Percentiles rank a stretch among this genome's conserved stretches.
These are phyloP conservation scores for Kazachstania viticola DNA, from an alignment of 805 yeast genomes.

Conservation along the genomic window DNA sequence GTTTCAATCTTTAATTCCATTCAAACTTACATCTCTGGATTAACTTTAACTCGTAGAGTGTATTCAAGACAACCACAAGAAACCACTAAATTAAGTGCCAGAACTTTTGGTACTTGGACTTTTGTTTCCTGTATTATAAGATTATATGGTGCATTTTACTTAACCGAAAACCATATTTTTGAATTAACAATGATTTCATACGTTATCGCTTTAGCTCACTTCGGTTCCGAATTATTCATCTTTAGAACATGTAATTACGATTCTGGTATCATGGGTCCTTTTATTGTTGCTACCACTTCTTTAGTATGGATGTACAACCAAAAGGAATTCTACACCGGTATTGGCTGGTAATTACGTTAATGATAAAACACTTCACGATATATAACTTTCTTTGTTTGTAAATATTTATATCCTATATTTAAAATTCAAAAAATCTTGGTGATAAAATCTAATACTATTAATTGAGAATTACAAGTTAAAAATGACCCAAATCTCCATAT, in stretches of 20 bases:
- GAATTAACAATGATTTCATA: slow-evolving; percentile 73
- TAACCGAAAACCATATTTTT: slow-evolving; percentile 58
- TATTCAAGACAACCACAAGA: slow-evolving; percentile 54
- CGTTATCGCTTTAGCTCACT: slow-evolving; percentile 74
- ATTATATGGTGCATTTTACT: slow-evolving; percentile 73
- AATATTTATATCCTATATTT: too few relatives aligned
- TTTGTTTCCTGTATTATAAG: slow-evolving; percentile 74
- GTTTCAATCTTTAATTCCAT: slow-evolving; percentile 87
- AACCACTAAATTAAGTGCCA: slow-evolving; percentile 65
- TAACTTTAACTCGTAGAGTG: slow-evolving; percentile 65
- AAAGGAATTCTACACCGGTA: slow-evolving; percentile 47
- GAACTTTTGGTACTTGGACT: slow-evolving; percentile 99
- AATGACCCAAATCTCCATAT: too few relatives aligned
- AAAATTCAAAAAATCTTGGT: too few relatives aligned
- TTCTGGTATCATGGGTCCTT: slow-evolving; percentile 82
- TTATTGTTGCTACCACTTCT: slow-evolving; percentile 65
- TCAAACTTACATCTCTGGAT: slow-evolving; percentile 73
- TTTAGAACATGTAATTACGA: slow-evolving; percentile 75
- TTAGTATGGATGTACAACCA: slow-evolving; percentile 72
- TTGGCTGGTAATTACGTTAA: slow-evolving; percentile 4
- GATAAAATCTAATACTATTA: too few relatives aligned
- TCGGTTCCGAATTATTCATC: slow-evolving; percentile 68
- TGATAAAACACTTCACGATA: too few relatives aligned
- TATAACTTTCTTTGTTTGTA: too few relatives aligned
- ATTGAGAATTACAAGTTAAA: too few relatives aligned